A percentile compares a stretch with the other conserved stretches of the same genome.
Evolutionary conservation across 2,329 filamentous ascomycete genomes (phyloP).

Genomic region (Penicillium sp.): DNA sequence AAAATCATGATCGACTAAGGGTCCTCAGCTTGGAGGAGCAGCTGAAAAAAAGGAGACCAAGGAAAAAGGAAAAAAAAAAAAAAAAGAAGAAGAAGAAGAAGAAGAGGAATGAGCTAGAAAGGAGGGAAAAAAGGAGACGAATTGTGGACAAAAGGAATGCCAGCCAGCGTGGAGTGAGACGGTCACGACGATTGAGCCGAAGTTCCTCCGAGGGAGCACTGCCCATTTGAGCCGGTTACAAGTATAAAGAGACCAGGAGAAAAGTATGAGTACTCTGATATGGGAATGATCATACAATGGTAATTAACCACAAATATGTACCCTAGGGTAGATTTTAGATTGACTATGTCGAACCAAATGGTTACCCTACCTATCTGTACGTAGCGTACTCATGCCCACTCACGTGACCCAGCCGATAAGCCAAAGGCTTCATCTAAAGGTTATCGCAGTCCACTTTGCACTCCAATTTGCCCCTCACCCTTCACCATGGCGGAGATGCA

Average conservation of each 20-base stretch:
- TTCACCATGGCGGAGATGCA: constrained; percentile 40
- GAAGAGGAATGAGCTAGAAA: not conserved
- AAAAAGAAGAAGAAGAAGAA: not conserved
- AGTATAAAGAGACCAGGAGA: too few relatives aligned
- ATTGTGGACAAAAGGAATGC: not conserved
- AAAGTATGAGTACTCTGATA: too few relatives aligned
- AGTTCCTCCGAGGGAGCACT: constrained; percentile 2
- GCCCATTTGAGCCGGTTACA: too few relatives aligned
- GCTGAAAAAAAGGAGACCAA: not conserved
- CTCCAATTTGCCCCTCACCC: constrained; percentile 6
- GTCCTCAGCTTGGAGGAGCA: not conserved
- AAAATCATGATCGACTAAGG: not conserved
- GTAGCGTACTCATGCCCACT: too few relatives aligned
- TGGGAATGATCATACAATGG: too few relatives aligned
- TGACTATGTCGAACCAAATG: too few relatives aligned
- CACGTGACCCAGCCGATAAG: too few relatives aligned
- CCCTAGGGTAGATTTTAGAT: too few relatives aligned
- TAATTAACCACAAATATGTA: too few relatives aligned
- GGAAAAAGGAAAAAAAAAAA: not conserved
- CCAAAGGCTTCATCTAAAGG: too few relatives aligned
- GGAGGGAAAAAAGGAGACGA: not conserved
- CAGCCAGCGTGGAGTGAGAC: not conserved
- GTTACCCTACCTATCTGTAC: too few relatives aligned
- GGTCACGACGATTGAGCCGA: constrained; percentile 1
- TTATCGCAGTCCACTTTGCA: constrained; percentile 41